These are phyloP conservation scores for Aspergillus neoniger DNA, from an alignment of 2,329 filamentous ascomycete genomes.

Conservation along the genomic window DNA sequence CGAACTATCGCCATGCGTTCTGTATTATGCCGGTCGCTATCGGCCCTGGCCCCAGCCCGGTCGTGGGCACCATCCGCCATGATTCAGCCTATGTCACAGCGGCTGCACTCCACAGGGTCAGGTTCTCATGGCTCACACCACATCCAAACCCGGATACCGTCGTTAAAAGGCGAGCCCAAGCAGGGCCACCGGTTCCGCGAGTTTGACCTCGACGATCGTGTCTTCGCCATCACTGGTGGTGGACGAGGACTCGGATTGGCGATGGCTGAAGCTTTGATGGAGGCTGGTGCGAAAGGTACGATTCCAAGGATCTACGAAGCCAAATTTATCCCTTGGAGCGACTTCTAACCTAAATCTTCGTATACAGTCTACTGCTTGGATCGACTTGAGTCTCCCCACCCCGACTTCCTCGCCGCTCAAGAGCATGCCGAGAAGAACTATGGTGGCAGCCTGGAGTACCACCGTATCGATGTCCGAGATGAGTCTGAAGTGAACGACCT, in stretches of 20 bases:
- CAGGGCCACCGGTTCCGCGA: conserved; percentile 42
- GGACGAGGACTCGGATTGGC: conserved; percentile 47
- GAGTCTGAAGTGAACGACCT: conserved; percentile 37
- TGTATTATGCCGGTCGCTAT: conserved; percentile 20
- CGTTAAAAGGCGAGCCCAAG: conserved; percentile 23
- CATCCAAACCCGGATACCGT: conserved; percentile 35
- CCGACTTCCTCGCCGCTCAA: conserved; percentile 46
- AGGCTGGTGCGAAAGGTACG: conserved; percentile 51
- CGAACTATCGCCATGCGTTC: conserved; percentile 20
- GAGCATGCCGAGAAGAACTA: conserved; percentile 38
- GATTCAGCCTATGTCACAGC: conserved; percentile 13
- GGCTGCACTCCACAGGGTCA: conserved; percentile 26
- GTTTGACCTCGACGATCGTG: conserved; percentile 45
- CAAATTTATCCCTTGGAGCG: background rate
- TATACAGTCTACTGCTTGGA: conserved; percentile 52
- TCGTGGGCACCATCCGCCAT: conserved; percentile 12
- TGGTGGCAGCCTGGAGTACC: conserved; percentile 48
- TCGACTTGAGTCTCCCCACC: conserved; percentile 44
- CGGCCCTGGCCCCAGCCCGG: conserved; percentile 12
- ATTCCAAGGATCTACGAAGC: background rate
- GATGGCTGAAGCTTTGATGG: conserved; percentile 50
- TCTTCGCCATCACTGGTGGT: conserved; percentile 48
- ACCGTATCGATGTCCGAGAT: conserved; percentile 51
- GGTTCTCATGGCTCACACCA: conserved; percentile 26
- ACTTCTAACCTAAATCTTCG: conserved; percentile 1